Conservation (phyloP, 1,284 basidiomycete species). For the Lentinula novae-zelandiae region DNA sequence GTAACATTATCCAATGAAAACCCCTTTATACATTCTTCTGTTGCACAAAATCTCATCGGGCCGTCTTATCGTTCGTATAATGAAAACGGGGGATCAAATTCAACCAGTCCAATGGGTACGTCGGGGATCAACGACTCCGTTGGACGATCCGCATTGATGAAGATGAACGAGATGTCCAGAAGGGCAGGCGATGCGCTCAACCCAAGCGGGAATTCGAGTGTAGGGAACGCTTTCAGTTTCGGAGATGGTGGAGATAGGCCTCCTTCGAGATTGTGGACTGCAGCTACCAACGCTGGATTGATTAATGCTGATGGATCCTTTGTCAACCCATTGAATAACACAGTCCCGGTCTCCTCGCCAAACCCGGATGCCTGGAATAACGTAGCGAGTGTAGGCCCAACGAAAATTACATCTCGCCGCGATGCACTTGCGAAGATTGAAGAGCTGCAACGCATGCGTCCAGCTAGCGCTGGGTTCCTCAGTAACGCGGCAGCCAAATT, state of each 20-base stretch:
- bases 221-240: not conserved
- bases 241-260: conserved; percentile 11
- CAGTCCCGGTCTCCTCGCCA: not conserved
- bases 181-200: conserved; percentile 42
- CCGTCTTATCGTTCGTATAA: conserved; percentile 3
- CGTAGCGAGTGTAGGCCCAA: not conserved
- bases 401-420: conserved; percentile 27
- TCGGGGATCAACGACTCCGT: conserved; percentile 6
- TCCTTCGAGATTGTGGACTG: conserved; percentile 15
- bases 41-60: conserved; percentile 9
- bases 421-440: conserved; percentile 50
- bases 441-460: conserved; percentile 42
- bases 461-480: conserved; percentile 22
- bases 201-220: conserved; percentile 28
- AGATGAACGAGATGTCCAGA: conserved; percentile 73
- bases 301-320: conserved; percentile 17
- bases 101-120: not conserved
- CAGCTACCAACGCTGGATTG: conserved; percentile 16
- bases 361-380: not conserved
- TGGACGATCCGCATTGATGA: conserved; percentile 37
- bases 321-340: not conserved
- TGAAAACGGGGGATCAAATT: not conserved
- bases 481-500: conserved; percentile 13
- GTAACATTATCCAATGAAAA: conserved; percentile 10
- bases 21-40: conserved; percentile 9